Base-by-base conservation (phyloP, 176 grass and related monocot species). In the Musa schizocarpa region DNA sequence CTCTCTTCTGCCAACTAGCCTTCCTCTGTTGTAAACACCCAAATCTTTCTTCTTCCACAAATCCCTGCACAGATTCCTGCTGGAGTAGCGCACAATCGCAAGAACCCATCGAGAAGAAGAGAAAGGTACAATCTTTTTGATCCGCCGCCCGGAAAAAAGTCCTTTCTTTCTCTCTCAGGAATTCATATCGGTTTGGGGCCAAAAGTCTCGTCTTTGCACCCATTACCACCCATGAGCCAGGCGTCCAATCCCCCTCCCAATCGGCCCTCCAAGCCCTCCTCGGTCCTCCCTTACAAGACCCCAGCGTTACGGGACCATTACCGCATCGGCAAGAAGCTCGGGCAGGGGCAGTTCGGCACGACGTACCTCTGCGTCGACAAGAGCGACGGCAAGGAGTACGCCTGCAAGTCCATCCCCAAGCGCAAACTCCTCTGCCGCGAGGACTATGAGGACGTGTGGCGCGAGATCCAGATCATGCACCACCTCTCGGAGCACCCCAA, bases 391-490 rank as follows among this genome's bases (percentile, higher is more conserved):
- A 72, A 27, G 43, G 89, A 96, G 72, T 96, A 85, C 74, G 92
- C 92, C 1, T 96, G 92, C 89, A 96, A 96, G 81, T 96, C 92
- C 84, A 92, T 92, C 77, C 92, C 92, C 77, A 96, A 96, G 79
- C 84, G 92, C 71, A 96, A 96, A 86, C 89, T 96, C 69, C 63
- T 89, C 34, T 96, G 92, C 85, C 84, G 92, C 20, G 92, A 96
- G 80, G 92, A 96, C 83, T 92, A 89, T 65, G 89, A 92, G 81
- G 88, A 92, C 62, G 92, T 89, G 7, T 89, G 87, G 86, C 86
- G 92, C 77, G 92, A 96, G 92, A 92, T 96, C 92, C 92, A 96
- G 87, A 92, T 96, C 89, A 96, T 92, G 92, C 92, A 96, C 84
- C 92, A 96, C 80, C 92, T 96, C 77, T 96, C 92, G 23, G 89